A percentile compares a stretch with the other conserved stretches of the same genome.
Conservation (phyloP, 1,284 basidiomycete genomes). For the Apiotrichum veenhuisii region DNA sequence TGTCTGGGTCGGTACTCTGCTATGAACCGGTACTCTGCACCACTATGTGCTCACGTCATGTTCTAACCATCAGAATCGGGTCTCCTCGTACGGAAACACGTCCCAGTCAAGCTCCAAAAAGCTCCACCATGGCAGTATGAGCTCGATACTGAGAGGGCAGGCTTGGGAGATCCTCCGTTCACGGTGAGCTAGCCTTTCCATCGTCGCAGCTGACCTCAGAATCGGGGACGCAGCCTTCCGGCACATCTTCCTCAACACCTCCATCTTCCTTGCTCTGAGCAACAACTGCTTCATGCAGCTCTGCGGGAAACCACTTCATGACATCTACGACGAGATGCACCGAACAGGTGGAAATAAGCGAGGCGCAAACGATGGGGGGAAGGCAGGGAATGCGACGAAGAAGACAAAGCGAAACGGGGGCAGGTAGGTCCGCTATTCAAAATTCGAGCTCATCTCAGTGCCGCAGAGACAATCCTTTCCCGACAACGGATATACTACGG, state of each 20-base stretch:
- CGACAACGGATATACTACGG: conserved; percentile 44
- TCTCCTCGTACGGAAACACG: neutral
- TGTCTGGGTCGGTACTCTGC: too few relatives aligned
- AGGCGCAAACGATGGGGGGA: conserved; percentile 2
- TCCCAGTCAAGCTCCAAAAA: neutral
- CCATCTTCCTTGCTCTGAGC: conserved; percentile 49
- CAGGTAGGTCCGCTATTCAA: neutral
- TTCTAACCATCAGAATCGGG: too few relatives aligned
- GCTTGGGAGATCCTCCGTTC: conserved; percentile 34
- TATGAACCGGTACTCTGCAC: too few relatives aligned
- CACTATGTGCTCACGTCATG: too few relatives aligned
- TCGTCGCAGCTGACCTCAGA: conserved; percentile 30
- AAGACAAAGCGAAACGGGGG: neutral
- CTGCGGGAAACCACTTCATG: conserved; percentile 48
- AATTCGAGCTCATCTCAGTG: conserved; percentile 4
- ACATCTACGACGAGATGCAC: conserved; percentile 24
- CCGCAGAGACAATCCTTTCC: neutral
- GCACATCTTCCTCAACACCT: conserved; percentile 49
- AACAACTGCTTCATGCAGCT: conserved; percentile 53
- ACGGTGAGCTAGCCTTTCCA: conserved; percentile 16
- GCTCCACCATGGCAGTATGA: conserved; percentile 20
- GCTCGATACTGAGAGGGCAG: conserved; percentile 18
- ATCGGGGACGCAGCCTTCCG: conserved; percentile 49
- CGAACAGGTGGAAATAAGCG: conserved; percentile 9
- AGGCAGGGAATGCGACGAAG: neutral